Evolutionary conservation across 495 filamentous ascomycete species (phyloP).

Genomic region (Podospora pseudocomata): DNA sequence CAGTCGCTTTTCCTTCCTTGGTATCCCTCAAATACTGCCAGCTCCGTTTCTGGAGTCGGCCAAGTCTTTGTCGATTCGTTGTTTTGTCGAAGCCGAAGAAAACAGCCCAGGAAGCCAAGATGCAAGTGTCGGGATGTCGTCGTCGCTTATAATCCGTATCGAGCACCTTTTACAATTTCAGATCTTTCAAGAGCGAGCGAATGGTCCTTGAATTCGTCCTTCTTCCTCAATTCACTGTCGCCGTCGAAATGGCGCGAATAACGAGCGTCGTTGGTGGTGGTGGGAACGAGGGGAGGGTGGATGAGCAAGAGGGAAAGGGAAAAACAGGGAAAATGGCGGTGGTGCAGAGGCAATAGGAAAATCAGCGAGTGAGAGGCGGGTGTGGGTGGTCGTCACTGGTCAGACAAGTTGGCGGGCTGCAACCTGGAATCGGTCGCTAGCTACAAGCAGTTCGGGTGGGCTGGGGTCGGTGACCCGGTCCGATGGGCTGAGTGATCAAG

Average conservation of each 20-base stretch:
- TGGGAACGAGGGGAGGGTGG: neutral
- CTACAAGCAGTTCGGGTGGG: neutral
- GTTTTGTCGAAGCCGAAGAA: neutral
- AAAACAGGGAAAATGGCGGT: conserved; percentile 2
- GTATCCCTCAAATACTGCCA: neutral
- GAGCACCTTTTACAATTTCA: neutral
- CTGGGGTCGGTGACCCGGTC: neutral
- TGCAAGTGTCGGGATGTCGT: neutral
- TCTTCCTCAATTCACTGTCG: neutral
- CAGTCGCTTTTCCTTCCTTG: neutral
- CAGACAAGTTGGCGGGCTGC: neutral
- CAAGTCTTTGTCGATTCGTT: neutral
- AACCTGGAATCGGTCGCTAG: conserved; percentile 2
- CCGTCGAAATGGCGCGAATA: neutral
- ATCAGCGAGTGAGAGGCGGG: neutral
- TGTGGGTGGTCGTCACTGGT: neutral
- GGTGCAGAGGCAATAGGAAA: neutral
- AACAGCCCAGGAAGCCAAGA: neutral
- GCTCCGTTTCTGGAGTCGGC: neutral
- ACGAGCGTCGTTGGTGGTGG: neutral
- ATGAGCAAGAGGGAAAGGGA: neutral
- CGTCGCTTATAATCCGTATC: neutral
- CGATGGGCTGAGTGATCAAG: conserved; percentile 2
- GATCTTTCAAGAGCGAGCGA: neutral
- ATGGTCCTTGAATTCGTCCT: neutral